phyloP scores from a whole-genome alignment of 2,329 filamentous ascomycete genomes.

The Arachnopeziza araneosa region DNA sequence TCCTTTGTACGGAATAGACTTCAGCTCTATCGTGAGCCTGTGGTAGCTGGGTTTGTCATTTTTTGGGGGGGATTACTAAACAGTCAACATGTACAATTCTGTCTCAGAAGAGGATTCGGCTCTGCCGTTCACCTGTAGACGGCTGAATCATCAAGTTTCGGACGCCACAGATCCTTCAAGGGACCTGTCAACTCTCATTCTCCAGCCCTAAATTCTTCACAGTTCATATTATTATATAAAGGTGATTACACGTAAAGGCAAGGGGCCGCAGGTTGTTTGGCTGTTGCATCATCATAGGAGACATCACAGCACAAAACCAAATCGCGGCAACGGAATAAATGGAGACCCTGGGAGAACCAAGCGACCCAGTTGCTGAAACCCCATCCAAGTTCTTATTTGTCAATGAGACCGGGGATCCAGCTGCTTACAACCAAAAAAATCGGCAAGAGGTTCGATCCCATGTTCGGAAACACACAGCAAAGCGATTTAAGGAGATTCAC shows the following conservation, averaged over 20 bases:
- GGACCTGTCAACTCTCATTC: neutral
- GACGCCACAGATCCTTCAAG: neutral
- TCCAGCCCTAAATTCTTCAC: neutral
- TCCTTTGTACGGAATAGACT: too few relatives aligned
- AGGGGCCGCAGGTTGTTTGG: neutral
- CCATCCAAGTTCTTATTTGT: neutral
- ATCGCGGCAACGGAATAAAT: neutral
- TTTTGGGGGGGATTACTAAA: too few relatives aligned
- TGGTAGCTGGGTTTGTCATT: too few relatives aligned
- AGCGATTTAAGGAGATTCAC: neutral
- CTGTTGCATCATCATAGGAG: neutral
- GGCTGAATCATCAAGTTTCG: neutral
- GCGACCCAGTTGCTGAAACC: neutral
- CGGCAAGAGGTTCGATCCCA: neutral
- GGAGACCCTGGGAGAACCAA: neutral
- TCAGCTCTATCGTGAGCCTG: too few relatives aligned
- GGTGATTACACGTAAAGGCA: neutral
- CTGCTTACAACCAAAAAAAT: neutral
- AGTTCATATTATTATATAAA: neutral
- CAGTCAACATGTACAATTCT: too few relatives aligned
- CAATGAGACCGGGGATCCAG: neutral
- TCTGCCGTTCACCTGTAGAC: neutral
- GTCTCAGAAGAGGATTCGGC: too few relatives aligned
- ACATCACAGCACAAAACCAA: neutral
- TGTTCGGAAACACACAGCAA: neutral